Evolutionary conservation across 352 stramenopile genomes (phyloP).

Genomic region (Pythium chondricola): DNA sequence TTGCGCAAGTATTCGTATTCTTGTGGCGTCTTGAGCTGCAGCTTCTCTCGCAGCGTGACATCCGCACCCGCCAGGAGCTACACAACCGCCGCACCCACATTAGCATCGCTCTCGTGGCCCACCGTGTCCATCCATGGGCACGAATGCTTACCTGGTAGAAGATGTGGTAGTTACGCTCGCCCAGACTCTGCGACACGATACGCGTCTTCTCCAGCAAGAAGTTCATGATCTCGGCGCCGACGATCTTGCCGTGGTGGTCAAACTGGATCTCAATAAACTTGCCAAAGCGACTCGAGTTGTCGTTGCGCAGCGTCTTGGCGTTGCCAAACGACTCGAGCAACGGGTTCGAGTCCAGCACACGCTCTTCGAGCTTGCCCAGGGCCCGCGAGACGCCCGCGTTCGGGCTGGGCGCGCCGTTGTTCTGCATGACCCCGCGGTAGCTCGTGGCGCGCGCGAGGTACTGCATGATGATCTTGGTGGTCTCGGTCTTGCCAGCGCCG

Average conservation of each 20-base stretch:
- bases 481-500: conserved; percentile 88
- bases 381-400: conserved; percentile 86
- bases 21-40: conserved; percentile 66
- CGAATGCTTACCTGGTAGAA: conserved; percentile 90
- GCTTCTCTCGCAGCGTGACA: conserved; percentile 45
- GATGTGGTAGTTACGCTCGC: conserved; percentile 96
- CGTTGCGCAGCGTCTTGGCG: conserved; percentile 94
- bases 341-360: conserved; percentile 85
- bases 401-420: conserved; percentile 48
- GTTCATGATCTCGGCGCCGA: conserved; percentile 87
- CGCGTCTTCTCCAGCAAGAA: conserved; percentile 90
- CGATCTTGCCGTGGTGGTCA: conserved; percentile 88
- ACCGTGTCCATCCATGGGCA: no score
- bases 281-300: conserved; percentile 96
- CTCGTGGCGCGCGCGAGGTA: conserved; percentile 77
- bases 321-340: conserved; percentile 89
- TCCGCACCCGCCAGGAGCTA: conserved; percentile 77
- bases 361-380: conserved; percentile 79
- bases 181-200: conserved; percentile 84
- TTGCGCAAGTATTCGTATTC: conserved; percentile 88
- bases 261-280: conserved; percentile 98
- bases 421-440: conserved; percentile 54
- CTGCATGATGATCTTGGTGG: conserved; percentile 91
- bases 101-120: no score
- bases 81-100: no score